Conservation (phyloP, 2,329 filamentous ascomycete genomes). For the Daldinia sp. region DNA sequence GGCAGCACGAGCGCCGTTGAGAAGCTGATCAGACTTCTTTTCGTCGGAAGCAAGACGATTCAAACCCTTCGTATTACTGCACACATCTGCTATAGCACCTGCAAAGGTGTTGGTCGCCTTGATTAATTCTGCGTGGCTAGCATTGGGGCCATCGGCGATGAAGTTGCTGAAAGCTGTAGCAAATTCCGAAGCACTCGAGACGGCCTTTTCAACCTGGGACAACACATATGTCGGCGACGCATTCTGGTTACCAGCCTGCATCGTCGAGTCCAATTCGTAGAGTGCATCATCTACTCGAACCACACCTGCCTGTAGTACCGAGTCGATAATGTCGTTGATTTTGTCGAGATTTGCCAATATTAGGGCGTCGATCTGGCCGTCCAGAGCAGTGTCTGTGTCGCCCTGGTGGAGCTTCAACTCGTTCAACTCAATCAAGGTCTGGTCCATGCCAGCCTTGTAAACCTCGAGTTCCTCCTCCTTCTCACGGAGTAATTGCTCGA, state of each 20-base stretch:
- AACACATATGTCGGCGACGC: slow-evolving; percentile 93
- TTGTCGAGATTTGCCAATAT: slow-evolving; percentile 87
- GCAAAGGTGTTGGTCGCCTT: slow-evolving; percentile 91
- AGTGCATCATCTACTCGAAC: slow-evolving; percentile 94
- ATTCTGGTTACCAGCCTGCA: slow-evolving; percentile 99
- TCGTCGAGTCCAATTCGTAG: slow-evolving; percentile 95
- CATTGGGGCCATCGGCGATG: slow-evolving; percentile 94
- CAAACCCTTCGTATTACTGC: slow-evolving; percentile 95
- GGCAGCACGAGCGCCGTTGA: slow-evolving; percentile 82
- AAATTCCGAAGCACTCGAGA: slow-evolving; percentile 93
- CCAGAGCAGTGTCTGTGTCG: slow-evolving; percentile 80
- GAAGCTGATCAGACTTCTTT: slow-evolving; percentile 87
- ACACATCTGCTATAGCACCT: slow-evolving; percentile 89
- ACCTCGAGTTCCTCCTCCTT: slow-evolving; percentile 99
- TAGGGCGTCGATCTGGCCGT: slow-evolving; percentile 90
- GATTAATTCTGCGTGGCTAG: slow-evolving; percentile 88
- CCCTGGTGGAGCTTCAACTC: slow-evolving; percentile 80
- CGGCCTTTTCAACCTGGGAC: slow-evolving; percentile 97
- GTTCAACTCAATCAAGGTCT: slow-evolving; percentile 90
- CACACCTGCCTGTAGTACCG: slow-evolving; percentile 90
- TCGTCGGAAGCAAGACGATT: slow-evolving; percentile 93
- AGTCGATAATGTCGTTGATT: slow-evolving; percentile 97
- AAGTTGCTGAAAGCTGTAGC: slow-evolving; percentile 98
- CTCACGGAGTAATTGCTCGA: slow-evolving; percentile 84
- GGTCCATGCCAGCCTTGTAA: slow-evolving; percentile 97